Base-by-base conservation (phyloP, 2,329 filamentous ascomycete species). In the Hypoxylon rubiginosum region DNA sequence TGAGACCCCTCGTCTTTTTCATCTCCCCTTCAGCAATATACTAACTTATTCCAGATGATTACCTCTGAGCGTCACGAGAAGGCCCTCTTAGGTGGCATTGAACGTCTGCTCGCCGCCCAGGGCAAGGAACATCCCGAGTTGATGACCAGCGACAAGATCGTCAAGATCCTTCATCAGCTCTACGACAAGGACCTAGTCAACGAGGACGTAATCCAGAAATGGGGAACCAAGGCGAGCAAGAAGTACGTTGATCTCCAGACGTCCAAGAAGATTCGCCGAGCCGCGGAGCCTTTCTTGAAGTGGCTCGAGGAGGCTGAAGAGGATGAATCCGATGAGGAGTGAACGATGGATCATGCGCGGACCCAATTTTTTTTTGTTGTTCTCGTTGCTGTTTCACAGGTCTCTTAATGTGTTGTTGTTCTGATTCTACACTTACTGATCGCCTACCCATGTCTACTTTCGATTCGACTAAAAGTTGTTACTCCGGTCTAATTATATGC, bases 221-320 rank as follows among this genome's bases (percentile, higher is more conserved):
- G 96, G 95, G 95, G 94, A 71, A 87, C 88, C 78, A 97, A 96
- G 86, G 94, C 95, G 64, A 97, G 93, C 88, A 97, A 97, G 91
- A 97, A 97, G 85, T 98, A 98, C 79, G 92, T 97, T 73, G 95
- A 98, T 79, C 82, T 97, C 66, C 79, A 90, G 65, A 94, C 90
- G 67, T 97, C 93, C 83, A 95, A 94, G 86, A 97, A 97, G 87
- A 94, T 98, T 69, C 93, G 94, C 83, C 95, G 97, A 86, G 92
- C 93, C 71, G 94, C 96, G 58, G 92, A 97, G 84, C 91, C 92
- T 70, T 99, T 99, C 88, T 86, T 97, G 76, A 92, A 90, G 74
- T 98, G 94, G 95, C 93, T 98, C 63, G 89, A 93, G 73, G 93
- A 92, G 81, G 94, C 94, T 58, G 92, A 94, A 79, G 89, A 91